phyloP scores from a whole-genome alignment of 2,329 filamentous ascomycete genomes.

The Coleophoma eucalyptorum region DNA sequence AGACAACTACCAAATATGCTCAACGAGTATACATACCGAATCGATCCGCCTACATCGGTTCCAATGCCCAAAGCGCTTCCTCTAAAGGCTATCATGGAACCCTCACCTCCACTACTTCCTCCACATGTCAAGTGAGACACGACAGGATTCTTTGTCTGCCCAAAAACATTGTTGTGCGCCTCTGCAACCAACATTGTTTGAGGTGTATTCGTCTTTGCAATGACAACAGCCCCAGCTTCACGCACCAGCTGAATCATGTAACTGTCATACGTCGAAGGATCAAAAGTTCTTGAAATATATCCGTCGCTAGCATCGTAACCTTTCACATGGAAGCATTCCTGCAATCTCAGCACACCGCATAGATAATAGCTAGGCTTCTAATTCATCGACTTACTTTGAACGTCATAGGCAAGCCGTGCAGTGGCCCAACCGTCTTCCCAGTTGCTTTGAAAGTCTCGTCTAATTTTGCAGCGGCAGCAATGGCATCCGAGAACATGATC shows the following conservation, averaged over 20 bases:
- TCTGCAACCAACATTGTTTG: conserved; percentile 49
- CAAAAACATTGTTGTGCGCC: conserved; percentile 64
- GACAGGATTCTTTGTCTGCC: conserved; percentile 74
- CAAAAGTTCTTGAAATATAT: conserved; percentile 65
- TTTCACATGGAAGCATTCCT: conserved; percentile 72
- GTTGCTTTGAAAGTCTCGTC: conserved; percentile 36
- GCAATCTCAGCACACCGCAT: not conserved
- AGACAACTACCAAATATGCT: conserved; percentile 61
- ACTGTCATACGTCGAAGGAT: conserved; percentile 63
- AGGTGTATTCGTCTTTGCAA: conserved; percentile 86
- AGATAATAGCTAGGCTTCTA: not conserved
- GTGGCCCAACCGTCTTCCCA: conserved; percentile 44
- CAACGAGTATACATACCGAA: conserved; percentile 67
- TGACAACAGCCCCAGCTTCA: conserved; percentile 80
- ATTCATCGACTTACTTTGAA: conserved; percentile 38
- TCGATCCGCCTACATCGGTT: conserved; percentile 84
- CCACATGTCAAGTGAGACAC: conserved; percentile 76
- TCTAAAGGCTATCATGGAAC: conserved; percentile 71
- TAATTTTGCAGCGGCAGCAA: conserved; percentile 31
- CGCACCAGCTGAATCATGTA: conserved; percentile 69
- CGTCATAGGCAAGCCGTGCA: conserved; percentile 54
- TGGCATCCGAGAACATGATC: conserved; percentile 36
- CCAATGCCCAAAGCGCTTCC: conserved; percentile 78
- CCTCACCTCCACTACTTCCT: conserved; percentile 70
- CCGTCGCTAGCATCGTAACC: conserved; percentile 83